Percentiles rank a stretch among this genome's conserved stretches.
Evolutionary conservation across 2,329 filamentous ascomycete genomes (phyloP).

Genomic region (Colletotrichum neosansevieriae): DNA sequence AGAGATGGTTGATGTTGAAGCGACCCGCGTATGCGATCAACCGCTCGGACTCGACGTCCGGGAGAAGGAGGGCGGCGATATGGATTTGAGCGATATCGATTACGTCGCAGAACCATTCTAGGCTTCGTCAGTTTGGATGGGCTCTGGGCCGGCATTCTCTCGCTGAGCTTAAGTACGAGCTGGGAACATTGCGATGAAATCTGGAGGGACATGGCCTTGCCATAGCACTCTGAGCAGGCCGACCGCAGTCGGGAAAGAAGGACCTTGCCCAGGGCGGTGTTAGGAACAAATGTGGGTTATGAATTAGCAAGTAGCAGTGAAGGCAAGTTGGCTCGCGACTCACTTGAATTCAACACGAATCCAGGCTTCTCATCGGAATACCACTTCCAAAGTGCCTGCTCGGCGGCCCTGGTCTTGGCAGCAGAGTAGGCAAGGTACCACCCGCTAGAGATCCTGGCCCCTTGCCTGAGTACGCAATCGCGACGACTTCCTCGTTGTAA

Average conservation of each 20-base stretch:
- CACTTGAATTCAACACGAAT: constrained; percentile 46
- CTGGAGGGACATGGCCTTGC: constrained; percentile 35
- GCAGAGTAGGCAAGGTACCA: constrained; percentile 49
- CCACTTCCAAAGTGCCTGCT: constrained; percentile 55
- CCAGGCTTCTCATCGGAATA: constrained; percentile 47
- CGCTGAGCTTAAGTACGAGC: constrained; percentile 19
- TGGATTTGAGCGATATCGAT: constrained; percentile 28
- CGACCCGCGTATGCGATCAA: constrained; percentile 18
- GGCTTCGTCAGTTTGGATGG: neutral
- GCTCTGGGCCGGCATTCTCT: neutral
- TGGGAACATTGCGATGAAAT: constrained; percentile 25
- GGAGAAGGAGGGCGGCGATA: constrained; percentile 21
- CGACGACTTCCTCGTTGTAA: constrained; percentile 51
- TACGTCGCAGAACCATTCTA: constrained; percentile 30
- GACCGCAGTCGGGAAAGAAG: constrained; percentile 45
- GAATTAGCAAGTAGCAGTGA: neutral
- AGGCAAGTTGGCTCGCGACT: neutral
- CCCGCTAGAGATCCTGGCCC: constrained; percentile 45
- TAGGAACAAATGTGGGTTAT: constrained; percentile 43
- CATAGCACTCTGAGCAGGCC: constrained; percentile 42
- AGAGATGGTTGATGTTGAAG: constrained; percentile 27
- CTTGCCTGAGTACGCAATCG: constrained; percentile 47
- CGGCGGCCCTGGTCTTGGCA: constrained; percentile 52
- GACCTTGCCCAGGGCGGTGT: constrained; percentile 44
- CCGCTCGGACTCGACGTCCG: constrained; percentile 26